A percentile compares a stretch with the other conserved stretches of the same genome.
Conservation (phyloP, 345 rosid genomes). For the Arabis alpina region DNA sequence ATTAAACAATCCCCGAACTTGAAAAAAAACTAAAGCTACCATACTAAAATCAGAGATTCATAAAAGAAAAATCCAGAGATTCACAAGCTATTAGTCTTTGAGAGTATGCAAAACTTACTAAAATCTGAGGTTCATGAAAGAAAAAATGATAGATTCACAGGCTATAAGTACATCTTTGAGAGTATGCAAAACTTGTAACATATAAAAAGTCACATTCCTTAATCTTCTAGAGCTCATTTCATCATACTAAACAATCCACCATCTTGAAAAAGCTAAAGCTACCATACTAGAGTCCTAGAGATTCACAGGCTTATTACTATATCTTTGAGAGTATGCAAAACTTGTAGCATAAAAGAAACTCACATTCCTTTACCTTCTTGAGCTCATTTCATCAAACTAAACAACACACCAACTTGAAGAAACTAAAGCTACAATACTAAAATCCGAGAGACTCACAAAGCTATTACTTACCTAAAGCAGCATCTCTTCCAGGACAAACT, state of each 20-base stretch:
- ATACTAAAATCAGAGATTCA: neutral
- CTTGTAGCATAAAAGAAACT: too few species aligned
- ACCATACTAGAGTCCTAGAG: too few species aligned
- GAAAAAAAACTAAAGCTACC: neutral
- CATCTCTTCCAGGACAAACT: slow-evolving; percentile 86
- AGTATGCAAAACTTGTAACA: too few species aligned
- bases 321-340: too few species aligned
- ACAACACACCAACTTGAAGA: neutral
- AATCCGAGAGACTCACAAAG: neutral
- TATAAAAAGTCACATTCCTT: too few species aligned
- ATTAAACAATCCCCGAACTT: neutral
- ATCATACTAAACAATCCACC: too few species aligned
- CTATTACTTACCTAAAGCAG: slow-evolving; percentile 49
- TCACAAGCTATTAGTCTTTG: neutral
- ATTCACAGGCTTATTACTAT: too few species aligned
- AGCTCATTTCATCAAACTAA: slow-evolving; percentile 11
- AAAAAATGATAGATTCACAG: too few species aligned
- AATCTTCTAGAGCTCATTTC: too few species aligned
- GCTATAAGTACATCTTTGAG: too few species aligned
- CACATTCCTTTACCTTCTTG: neutral
- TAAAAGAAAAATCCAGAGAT: neutral
- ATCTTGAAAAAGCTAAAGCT: too few species aligned
- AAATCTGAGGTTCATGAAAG: too few species aligned
- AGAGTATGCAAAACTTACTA: neutral
- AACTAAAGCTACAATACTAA: neutral